Conservation (phyloP, 2,329 filamentous ascomycete species). For the Capronia epimyces region DNA sequence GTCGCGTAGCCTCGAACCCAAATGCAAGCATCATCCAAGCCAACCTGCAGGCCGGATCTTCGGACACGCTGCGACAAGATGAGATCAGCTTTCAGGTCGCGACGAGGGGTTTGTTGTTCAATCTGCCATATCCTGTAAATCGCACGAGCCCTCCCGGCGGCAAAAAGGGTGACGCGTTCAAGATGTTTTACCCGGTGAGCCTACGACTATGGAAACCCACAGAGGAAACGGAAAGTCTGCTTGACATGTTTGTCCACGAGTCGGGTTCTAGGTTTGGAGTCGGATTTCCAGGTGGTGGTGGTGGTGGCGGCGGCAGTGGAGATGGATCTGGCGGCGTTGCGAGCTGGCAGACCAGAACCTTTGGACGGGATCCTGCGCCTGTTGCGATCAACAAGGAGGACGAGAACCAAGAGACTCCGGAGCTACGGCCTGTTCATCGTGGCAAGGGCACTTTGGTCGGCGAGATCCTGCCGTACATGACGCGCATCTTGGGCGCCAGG, state of each 20-base stretch:
- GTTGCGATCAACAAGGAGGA: background rate
- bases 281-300: conserved; percentile 11
- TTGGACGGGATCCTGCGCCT: background rate
- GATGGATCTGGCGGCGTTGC: conserved; percentile 38
- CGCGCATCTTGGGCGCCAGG: conserved; percentile 51
- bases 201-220: conserved; percentile 75
- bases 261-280: conserved; percentile 40
- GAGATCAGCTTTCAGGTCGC: conserved; percentile 92
- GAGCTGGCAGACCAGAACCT: conserved; percentile 33
- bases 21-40: conserved; percentile 19
- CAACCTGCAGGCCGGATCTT: conserved; percentile 52
- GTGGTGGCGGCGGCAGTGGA: conserved; percentile 32
- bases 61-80: conserved; percentile 78
- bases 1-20: conserved; percentile 25
- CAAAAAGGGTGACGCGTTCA: conserved; percentile 58
- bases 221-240: conserved; percentile 71
- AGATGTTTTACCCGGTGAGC: conserved; percentile 88
- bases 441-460: conserved; percentile 70
- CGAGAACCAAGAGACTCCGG: background rate
- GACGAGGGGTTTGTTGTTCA: conserved; percentile 78
- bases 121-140: conserved; percentile 79
- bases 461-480: conserved; percentile 81
- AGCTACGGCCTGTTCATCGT: conserved; percentile 37
- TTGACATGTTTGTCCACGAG: conserved; percentile 64
- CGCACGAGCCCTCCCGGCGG: conserved; percentile 42